Conservation (phyloP, 306 rosid species). For the Quercus ilex region DNA sequence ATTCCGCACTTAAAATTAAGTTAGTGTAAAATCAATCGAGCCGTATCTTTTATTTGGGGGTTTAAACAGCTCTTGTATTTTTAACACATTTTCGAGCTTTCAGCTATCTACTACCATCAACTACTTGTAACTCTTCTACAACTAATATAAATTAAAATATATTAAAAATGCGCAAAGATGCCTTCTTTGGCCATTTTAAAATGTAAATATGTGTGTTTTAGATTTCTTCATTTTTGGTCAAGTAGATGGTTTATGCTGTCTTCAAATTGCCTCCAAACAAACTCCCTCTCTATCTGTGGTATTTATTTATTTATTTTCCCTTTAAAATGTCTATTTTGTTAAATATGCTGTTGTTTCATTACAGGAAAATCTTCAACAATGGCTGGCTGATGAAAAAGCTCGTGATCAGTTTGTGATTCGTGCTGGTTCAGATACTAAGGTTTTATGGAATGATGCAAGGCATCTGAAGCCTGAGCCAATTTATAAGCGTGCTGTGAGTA, state of each 20-base stretch:
- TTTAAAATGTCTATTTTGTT: not conserved
- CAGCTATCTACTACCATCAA: not conserved
- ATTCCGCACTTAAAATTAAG: too few relatives aligned
- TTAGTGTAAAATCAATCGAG: too few relatives aligned
- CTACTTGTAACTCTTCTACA: not conserved
- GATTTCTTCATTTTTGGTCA: not conserved
- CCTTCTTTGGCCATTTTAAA: not conserved
- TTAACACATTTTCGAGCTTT: too few relatives aligned
- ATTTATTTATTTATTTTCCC: not conserved
- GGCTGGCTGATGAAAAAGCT: slow-evolving; percentile 92
- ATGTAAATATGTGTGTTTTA: not conserved
- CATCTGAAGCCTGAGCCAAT: slow-evolving; percentile 78
- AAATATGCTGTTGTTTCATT: not conserved
- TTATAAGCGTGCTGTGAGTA: slow-evolving; percentile 72
- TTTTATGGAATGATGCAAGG: slow-evolving; percentile 86
- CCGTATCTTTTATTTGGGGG: too few relatives aligned
- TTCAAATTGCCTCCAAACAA: not conserved
- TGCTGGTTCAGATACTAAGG: slow-evolving; percentile 81
- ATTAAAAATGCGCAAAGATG: not conserved
- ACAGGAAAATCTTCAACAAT: slow-evolving; percentile 85
- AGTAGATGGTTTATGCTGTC: not conserved
- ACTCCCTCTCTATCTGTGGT: not conserved
- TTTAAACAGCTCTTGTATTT: too few relatives aligned
- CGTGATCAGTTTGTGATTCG: slow-evolving; percentile 90
- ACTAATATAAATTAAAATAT: too few relatives aligned